phyloP scores from a whole-genome alignment of 1,284 basidiomycete genomes.

The Ganoderma boninense region DNA sequence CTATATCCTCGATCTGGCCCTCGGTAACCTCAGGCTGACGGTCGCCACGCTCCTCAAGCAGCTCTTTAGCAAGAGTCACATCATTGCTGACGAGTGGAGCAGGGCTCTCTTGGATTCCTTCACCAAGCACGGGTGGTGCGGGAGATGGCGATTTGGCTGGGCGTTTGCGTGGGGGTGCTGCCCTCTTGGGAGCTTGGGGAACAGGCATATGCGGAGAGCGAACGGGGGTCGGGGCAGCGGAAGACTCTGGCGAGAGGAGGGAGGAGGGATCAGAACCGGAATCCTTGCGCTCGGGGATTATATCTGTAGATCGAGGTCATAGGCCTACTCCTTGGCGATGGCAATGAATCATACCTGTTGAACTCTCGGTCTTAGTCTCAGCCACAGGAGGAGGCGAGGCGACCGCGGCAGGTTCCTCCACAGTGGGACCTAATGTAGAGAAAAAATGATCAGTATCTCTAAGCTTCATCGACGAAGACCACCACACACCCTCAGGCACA shows the following conservation, averaged over 20 bases:
- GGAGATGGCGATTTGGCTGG: conserved; percentile 51
- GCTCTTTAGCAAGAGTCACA: conserved; percentile 15
- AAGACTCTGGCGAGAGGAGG: conserved; percentile 48
- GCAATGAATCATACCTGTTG: neutral
- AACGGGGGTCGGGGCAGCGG: conserved; percentile 35
- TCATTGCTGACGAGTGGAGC: conserved; percentile 21
- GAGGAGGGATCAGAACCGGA: conserved; percentile 34
- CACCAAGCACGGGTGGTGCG: conserved; percentile 30
- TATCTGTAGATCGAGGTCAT: conserved; percentile 29
- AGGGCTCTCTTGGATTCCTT: conserved; percentile 34
- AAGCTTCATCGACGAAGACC: neutral
- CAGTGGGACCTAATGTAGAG: conserved; percentile 4
- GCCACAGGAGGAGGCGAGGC: conserved; percentile 13
- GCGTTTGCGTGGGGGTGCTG: conserved; percentile 75
- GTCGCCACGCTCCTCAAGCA: conserved; percentile 26
- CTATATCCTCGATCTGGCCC: conserved; percentile 26
- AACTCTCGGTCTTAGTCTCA: neutral
- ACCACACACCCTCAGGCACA: conserved; percentile 14
- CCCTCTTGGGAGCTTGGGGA: conserved; percentile 71
- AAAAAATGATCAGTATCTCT: neutral
- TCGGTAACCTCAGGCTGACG: conserved; percentile 30
- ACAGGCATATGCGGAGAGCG: conserved; percentile 74
- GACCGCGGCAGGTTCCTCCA: conserved; percentile 18
- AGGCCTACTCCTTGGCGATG: neutral
- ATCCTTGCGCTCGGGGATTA: conserved; percentile 32